Evolutionary conservation across 129 eudicot species (phyloP), one percentile per base, ranked within the genome.

Genomic region (Lactuca sativa): DNA sequence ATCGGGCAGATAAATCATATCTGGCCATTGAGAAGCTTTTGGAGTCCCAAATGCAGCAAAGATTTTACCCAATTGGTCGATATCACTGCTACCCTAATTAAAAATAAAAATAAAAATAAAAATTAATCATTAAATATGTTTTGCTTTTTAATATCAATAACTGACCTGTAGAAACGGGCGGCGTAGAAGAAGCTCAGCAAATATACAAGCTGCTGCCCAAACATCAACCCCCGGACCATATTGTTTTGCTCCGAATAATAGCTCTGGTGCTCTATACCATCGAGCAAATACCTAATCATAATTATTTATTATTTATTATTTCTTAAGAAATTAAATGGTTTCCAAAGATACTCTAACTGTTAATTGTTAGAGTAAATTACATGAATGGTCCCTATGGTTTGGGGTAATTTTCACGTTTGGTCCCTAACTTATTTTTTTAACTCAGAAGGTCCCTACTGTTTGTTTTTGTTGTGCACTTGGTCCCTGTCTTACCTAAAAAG

Each of bases 11-110:
- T 85, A 85, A 34, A 81, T 70, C 90, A 93, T 83, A 84, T 93
- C 99, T 36, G 95, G 79, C 99, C 99, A 93, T 75, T 93, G 99
- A 37, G 90, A 72, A 15, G 81, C 79, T 83, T 93, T 93, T 54
- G 99, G 97, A n/a, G 99, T 93, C 60, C 99, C 99, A 83, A 93
- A 93, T 57, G 92, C 90, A 34, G 93, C 99, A 83, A 93, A 93
- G 12, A 93, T 90, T 72, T 93, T 93, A n/a, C 99, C 99, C 68
- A 93, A 52, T 78, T 93, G 99, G 84, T 93, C 99, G 41, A 93
- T 93, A 73, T 93, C 99, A 76, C 92, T 93, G 70, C 82, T 82
- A 60, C 99, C 99, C 99, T 93, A 9, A 36, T 4, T 4, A 36
- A 36, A 36, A 36, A n/a, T n/a, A n/a, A 36, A 36, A 2, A 36